Base-by-base conservation (phyloP, 2,329 filamentous ascomycete species). In the Capronia americana region DNA sequence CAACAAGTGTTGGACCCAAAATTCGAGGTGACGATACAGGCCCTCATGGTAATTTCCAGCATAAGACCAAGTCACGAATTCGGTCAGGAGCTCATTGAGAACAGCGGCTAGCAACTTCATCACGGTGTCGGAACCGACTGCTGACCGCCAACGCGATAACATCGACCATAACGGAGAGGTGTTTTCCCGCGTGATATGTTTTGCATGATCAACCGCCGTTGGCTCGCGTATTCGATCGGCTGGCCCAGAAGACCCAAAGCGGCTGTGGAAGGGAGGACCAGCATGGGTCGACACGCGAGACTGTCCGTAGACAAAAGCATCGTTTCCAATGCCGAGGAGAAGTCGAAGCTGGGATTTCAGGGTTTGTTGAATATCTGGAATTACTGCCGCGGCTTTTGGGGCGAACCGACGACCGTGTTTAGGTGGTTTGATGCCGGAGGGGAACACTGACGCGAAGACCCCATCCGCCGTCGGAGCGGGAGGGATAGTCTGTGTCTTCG, bases 91-190 rank as follows among this genome's bases (percentile, higher is more conserved):
- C 41, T 82, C 80, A 72, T 87, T 82, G 80, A 88, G 85, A 1
- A 87, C 85, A 61, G 81, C 78, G 2, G 86, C 87, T 69, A 88
- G 85, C 7, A 86, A 82, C 64, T 83, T 83, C 71, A 88, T 85
- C 4, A 83, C 82, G 54, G 79, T 79, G 48, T 83, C 81, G 34
- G 82, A 83, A 11, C 86, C 86, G 26, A 89, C 77, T 17, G 28
- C 28, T 23, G 41, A n/a, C 32, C 57, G 59, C 70, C 69, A 71
- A 14, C n/a, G 10, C 4, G 34, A 20, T 7, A 72, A 60, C 28
- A 58, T 41, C 4, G n/a, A 44, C 63, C 69, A 69, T 44, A 69
- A 30, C 12, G 64, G 50, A n/a, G 67, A 65, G 14, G 58, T 24
- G 12, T 56, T 51, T 32, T 71, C 64, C 23, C 50, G 65, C 3